Evolutionary conservation across 1,139 yeast species (phyloP), one percentile per base, ranked within the genome.

Genomic region (Nakaseomyces uthaithaninus): DNA sequence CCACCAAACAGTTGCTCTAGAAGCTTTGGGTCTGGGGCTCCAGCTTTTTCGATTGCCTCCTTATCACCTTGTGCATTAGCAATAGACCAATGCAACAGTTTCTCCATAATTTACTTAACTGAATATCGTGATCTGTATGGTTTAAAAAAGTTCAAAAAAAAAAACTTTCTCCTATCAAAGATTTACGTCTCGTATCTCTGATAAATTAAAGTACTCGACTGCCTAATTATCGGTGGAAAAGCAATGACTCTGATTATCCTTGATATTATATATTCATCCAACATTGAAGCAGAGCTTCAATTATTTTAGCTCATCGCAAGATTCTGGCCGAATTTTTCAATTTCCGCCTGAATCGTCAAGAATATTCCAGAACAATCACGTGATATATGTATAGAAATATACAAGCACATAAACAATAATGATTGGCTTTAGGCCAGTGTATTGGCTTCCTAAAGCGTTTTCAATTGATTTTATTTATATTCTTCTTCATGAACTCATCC

Each of bases 21-120:
- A 45, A 82, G 67, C 53, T 82, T 76, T 24, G 93, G 85, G 57
- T 89, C 95, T 19, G 89, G 89, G 12, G 63, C 67, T 0, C 87
- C 86, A 7, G 73, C 72, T 47, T 70, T 75, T 7, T 65, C 72
- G 41, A 73, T 68, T 2, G 82, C 77, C 41, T 74, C 84, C 45
- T 78, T 69, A 54, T 82, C 87, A 4, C 78, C 80, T 12, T 80
- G 71, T 44, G 80, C 75, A 53, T 77, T 80, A 3, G 87, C 94
- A 37, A 87, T 73, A 4, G 96, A 86, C 97, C 97, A 89, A 52
- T 86, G 85, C 49, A 89, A 65, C 51, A 89, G 63, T 61, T 87
- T 87, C 46, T 89, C 96, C 97, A 89, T 89, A 23, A 27, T 57
- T 35, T 5, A 27, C 27, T 20, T 24, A 3, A 14, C 9, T 12